Evolutionary conservation across 306 rosid genomes (phyloP).

Genomic region (Cucurbita argyrosperma): DNA sequence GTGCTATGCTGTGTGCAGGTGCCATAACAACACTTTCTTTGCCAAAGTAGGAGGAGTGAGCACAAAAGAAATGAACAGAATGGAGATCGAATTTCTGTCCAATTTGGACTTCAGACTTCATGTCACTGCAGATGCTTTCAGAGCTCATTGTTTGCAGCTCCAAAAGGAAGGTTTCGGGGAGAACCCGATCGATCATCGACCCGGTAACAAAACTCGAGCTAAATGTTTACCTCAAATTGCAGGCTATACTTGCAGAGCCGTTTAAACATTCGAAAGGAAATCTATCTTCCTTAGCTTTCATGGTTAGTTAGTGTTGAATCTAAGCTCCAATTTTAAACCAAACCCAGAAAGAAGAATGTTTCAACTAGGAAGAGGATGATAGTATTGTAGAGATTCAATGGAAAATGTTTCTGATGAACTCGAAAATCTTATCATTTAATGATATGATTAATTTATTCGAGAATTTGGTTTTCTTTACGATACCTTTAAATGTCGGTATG

Average conservation of each 20-base stretch:
- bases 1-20: conserved; percentile 17
- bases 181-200: background rate
- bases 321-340: background rate
- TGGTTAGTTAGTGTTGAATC: background rate
- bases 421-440: background rate
- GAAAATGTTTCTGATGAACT: background rate
- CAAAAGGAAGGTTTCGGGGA: conserved; percentile 9
- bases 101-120: conserved; percentile 39
- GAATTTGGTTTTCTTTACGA: too few species aligned
- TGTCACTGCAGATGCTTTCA: conserved; percentile 28
- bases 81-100: conserved; percentile 51
- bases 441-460: too few species aligned
- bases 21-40: conserved; percentile 27
- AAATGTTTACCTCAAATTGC: background rate
- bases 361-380: background rate
- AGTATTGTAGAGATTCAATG: background rate
- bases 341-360: background rate
- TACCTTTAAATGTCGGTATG: too few species aligned
- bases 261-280: background rate
- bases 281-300: background rate
- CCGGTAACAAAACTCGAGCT: background rate
- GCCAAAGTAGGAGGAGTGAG: conserved; percentile 68
- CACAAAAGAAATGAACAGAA: conserved; percentile 43
- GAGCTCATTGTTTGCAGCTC: conserved; percentile 23
- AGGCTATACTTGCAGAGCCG: conserved; percentile 2